These are phyloP conservation scores for Schwanniomyces pseudopolymorphus DNA, from an alignment of 805 yeast species.

Conservation along the genomic window DNA sequence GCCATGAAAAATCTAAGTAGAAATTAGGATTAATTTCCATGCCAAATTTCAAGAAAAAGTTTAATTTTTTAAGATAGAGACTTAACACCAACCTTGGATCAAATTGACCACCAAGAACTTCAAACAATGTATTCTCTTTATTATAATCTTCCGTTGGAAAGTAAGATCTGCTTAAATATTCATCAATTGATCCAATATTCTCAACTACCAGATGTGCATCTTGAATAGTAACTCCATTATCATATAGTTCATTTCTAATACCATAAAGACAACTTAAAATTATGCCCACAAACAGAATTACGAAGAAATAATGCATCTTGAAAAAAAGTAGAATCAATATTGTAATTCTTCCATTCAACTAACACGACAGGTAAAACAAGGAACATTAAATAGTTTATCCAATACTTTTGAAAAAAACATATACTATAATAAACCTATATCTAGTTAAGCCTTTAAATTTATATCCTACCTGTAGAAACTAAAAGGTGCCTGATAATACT, in stretches of 20 bases:
- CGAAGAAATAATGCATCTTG: neutral
- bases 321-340: too few species aligned
- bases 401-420: too few species aligned
- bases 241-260: too few species aligned
- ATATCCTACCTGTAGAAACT: too few species aligned
- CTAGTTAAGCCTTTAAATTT: too few species aligned
- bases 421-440: too few species aligned
- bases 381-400: too few species aligned
- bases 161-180: neutral
- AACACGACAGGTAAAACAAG: too few species aligned
- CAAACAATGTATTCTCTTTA: neutral
- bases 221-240: neutral
- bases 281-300: neutral
- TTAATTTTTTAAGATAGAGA: conserved; percentile 12
- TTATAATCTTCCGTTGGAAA: neutral
- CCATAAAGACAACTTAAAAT: neutral
- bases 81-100: conserved; percentile 35
- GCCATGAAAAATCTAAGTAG: neutral
- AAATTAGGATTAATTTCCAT: neutral
- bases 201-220: neutral
- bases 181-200: neutral
- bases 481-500: too few species aligned
- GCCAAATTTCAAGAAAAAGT: neutral
- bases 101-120: neutral
- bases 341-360: too few species aligned